These are phyloP conservation scores for Stephania japonica DNA, from an alignment of 164 flowering plant genomes.

Conservation along the genomic window DNA sequence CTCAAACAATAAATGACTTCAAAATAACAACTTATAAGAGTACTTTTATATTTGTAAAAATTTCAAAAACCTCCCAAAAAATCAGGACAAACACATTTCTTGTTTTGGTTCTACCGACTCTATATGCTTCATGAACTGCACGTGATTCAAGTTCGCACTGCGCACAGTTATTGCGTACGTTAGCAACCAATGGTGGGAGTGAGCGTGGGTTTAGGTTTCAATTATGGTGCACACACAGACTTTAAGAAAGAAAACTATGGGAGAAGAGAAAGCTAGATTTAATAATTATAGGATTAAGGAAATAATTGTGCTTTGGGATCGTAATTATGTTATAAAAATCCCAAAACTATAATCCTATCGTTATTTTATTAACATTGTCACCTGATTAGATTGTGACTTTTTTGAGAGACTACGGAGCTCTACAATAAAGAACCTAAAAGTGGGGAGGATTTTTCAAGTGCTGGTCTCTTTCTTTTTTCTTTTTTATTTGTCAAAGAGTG, in stretches of 20 bases:
- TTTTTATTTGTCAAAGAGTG: not conserved
- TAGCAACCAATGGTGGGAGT: not conserved
- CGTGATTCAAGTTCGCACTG: not conserved
- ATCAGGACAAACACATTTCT: too few relatives aligned
- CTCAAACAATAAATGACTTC: too few relatives aligned
- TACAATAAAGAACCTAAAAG: not conserved
- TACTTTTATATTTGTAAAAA: too few relatives aligned
- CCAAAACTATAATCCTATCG: not conserved
- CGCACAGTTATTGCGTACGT: not conserved
- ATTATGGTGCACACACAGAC: not conserved
- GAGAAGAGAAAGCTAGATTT: not conserved
- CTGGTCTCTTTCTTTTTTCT: not conserved
- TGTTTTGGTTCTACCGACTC: not conserved
- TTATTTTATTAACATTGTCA: not conserved
- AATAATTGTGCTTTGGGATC: not conserved
- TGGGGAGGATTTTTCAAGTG: not conserved
- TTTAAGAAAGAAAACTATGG: not conserved
- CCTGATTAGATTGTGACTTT: not conserved
- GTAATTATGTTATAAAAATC: not conserved
- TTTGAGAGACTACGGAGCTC: not conserved
- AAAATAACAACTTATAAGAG: too few relatives aligned
- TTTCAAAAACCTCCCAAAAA: too few relatives aligned
- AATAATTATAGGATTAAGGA: not conserved
- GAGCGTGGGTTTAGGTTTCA: not conserved
- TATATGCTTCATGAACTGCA: not conserved